Conservation (phyloP, 164 flowering plant genomes). For the Litsea cubeba region DNA sequence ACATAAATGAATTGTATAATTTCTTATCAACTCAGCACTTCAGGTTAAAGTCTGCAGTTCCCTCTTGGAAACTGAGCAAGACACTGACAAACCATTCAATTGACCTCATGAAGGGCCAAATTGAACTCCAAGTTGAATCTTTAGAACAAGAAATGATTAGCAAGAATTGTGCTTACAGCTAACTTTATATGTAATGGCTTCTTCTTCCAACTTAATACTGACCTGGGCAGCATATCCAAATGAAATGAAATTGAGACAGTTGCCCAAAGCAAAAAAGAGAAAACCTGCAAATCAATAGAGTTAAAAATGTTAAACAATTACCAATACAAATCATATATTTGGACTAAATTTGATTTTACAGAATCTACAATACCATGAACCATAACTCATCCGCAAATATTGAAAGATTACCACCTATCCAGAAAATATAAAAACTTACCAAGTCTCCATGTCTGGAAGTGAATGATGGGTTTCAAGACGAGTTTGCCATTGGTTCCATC, state of each 20-base stretch:
- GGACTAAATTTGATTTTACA: background rate
- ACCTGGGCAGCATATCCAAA: constrained; percentile 99
- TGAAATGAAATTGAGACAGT: constrained; percentile 92
- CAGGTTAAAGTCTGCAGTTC: too few species aligned
- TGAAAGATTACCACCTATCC: too few species aligned
- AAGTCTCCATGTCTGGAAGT: constrained; percentile 90
- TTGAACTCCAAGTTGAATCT: background rate
- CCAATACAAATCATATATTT: background rate
- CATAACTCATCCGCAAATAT: background rate
- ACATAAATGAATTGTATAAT: too few species aligned
- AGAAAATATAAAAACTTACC: constrained; percentile 40
- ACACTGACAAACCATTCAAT: background rate
- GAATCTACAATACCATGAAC: background rate
- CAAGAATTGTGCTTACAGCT: background rate
- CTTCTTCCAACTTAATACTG: constrained; percentile 13
- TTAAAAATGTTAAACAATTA: background rate
- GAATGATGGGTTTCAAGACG: constrained; percentile 64
- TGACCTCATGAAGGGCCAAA: background rate
- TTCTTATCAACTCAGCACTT: too few species aligned
- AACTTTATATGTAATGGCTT: background rate
- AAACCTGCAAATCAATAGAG: constrained; percentile 48
- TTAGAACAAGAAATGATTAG: background rate
- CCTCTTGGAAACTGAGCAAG: too few species aligned
- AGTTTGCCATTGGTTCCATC: constrained; percentile 55
- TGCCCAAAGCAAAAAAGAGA: constrained; percentile 76